Evolutionary conservation across 176 grass and related monocot genomes (phyloP), one percentile per base, ranked within the genome.

Genomic region (Bonia amplexicaulis): DNA sequence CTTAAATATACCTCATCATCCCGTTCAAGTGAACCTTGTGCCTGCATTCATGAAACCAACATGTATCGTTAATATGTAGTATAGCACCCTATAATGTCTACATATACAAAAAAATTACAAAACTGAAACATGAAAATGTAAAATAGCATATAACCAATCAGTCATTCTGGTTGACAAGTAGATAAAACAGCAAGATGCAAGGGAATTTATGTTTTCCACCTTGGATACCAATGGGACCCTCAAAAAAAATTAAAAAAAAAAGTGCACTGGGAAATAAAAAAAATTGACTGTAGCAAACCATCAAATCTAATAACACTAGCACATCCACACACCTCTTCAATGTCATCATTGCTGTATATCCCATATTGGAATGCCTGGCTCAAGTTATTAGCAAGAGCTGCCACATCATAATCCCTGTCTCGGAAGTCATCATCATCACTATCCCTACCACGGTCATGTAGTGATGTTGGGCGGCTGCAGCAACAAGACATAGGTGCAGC

Each of bases 351-450:
- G 79, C 82, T 92, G 66, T 99, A 99, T 52, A 99, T 96, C 25
- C 93, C 93, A 85, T 92, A 92, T 40, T 91, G 88, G 81, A 96
- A 99, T 77, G 96, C 93, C 71, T 99, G 96, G 90, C 96, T 99
- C 82, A 96, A 87, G 72, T 96, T 99, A 90, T 90, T 96, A 81
- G 93, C 93, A 82, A 96, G 90, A 78, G 93, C 91, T 78, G 93
- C 96, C 41, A 99, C 96, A 86, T 99, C 96, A 74, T 96, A 99
- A 83, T 99, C 96, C 80, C 93, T 90, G 77, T 99, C 96, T 65
- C 96, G 73, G 86, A 96, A 94, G 20, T 99, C 96, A 22, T 99
- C 96, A 53, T 99, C 96, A 73, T 99, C 96, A 71, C 96, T 99
- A 84, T 99, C 96, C 83, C 91, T 96, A 52, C 88, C 93, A 80